Evolutionary conservation across 1,139 yeast genomes (phyloP), one percentile per base, ranked within the genome.

Genomic region (Pichia inconspicua): DNA sequence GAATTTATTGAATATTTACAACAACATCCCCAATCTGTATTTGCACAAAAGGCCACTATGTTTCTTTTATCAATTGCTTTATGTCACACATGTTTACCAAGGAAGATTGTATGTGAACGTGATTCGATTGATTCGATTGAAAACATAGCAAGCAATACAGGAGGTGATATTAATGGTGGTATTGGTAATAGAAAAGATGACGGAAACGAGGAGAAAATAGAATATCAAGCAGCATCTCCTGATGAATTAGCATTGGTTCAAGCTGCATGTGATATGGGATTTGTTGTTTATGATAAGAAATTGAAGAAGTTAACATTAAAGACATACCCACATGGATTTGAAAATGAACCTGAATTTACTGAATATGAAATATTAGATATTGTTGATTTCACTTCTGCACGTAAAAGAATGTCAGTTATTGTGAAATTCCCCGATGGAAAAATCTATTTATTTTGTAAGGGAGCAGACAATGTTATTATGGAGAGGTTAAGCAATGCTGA

Each of bases 221-320:
- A 77, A 43, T 94, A 90, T 59, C 97, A 89, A 62, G 88, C 97
- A 0, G 82, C 97, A 0, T 90, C 97, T 0, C 98, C 98, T 0
- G 98, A 92, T 68, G 99, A 92, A 63, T 67, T 90, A 47, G 98
- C 99, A 0, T 71, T 92, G 40, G 92, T 92, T 2, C 80, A 84
- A 49, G 98, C 97, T 1, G 98, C 98, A 0, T 74, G 96, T 55
- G 98, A 92, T 62, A 73, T 92, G 71, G 98, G 98, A 0, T 94
- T 73, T 63, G 82, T 90, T 28, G 84, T 89, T 9, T 75, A 72
- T 52, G 89, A 87, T 52, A 78, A 87, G 49, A 78, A 78, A 50
- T 78, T 79, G 44, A 75, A 74, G 48, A 65, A 67, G 1, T 64
- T 92, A 42, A 77, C 82, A 0, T 67, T 94, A 17, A 82, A 90